Evolutionary conservation across 495 filamentous ascomycete species (phyloP).

Genomic region (Neurospora sublineolata): DNA sequence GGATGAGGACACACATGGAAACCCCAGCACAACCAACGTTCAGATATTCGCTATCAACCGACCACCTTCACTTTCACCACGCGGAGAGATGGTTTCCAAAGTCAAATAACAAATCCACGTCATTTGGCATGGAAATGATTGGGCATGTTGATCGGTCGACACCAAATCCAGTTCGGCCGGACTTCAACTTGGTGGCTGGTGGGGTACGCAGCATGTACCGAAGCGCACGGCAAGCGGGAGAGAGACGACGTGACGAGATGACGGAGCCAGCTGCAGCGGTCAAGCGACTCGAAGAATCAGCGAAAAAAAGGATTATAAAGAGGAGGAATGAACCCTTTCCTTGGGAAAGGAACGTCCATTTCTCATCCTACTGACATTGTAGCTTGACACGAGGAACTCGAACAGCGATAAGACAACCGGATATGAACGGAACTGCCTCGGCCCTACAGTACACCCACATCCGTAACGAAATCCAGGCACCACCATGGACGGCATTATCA

Average conservation of each 20-base stretch:
- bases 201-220: conserved; percentile 10
- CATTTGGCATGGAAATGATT: not conserved
- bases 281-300: conserved; percentile 9
- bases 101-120: not conserved
- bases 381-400: not conserved
- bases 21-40: not conserved
- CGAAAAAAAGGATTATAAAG: not conserved
- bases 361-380: not conserved
- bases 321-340: not conserved
- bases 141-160: not conserved
- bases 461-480: not conserved
- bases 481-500: not conserved
- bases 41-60: not conserved
- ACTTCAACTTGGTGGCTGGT: not conserved
- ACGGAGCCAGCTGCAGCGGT: conserved; percentile 10
- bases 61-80: not conserved
- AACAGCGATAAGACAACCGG: not conserved
- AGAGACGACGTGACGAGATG: conserved; percentile 1
- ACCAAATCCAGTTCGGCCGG: not conserved
- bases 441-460: not conserved
- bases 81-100: not conserved
- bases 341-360: not conserved
- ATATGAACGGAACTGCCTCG: not conserved
- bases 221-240: conserved; percentile 6
- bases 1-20: not conserved